Conservation (phyloP, 352 stramenopile species). For the Globisporangium radiosum region DNA sequence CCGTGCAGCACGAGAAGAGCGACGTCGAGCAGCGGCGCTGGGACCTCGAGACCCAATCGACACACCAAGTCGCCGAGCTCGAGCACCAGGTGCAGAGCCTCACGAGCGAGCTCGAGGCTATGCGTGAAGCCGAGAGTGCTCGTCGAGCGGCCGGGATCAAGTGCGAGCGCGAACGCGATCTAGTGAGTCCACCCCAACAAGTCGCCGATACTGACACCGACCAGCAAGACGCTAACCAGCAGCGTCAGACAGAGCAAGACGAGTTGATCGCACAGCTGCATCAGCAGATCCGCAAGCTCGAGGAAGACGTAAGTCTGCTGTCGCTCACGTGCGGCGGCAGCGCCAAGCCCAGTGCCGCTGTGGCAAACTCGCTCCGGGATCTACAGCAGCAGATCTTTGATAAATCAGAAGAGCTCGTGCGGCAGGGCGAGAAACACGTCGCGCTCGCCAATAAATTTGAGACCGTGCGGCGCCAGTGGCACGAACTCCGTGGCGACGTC, state of each 20-base stretch:
- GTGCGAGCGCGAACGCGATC: not conserved
- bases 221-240: constrained; percentile 24
- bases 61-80: constrained; percentile 23
- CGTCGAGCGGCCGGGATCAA: not conserved
- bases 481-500: constrained; percentile 46
- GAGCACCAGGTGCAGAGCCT: constrained; percentile 18
- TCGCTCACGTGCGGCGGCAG: constrained; percentile 20
- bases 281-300: constrained; percentile 30
- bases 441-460: constrained; percentile 34
- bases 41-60: constrained; percentile 16
- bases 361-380: constrained; percentile 25
- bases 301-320: constrained; percentile 46
- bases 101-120: constrained; percentile 3
- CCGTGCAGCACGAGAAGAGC: constrained; percentile 19
- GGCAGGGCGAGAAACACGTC: constrained; percentile 68
- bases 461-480: constrained; percentile 33
- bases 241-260: constrained; percentile 31
- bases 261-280: constrained; percentile 24
- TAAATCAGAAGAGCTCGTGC: constrained; percentile 69
- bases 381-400: constrained; percentile 66
- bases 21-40: constrained; percentile 18
- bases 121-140: not conserved
- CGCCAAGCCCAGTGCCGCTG: constrained; percentile 18
- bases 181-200: not conserved
- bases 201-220: constrained; percentile 8